Conservation (phyloP, 2,329 filamentous ascomycete species). For the Metarhizium album region DNA sequence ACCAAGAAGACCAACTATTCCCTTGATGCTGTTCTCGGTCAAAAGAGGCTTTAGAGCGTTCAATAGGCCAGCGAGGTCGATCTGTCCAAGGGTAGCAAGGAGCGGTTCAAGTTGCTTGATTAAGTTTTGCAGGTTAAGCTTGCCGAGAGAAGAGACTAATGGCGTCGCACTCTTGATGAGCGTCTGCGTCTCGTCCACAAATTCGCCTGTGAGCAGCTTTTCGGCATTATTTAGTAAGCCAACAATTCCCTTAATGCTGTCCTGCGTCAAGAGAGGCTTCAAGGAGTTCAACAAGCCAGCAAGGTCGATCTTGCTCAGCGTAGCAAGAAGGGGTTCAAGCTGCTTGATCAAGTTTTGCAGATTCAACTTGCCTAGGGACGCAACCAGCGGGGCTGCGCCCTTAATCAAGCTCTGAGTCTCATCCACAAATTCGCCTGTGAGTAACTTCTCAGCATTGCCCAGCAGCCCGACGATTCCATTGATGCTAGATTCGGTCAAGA, state of each 20-base stretch:
- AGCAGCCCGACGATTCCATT: conserved; percentile 22
- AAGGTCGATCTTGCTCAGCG: conserved; percentile 22
- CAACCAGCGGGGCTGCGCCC: conserved; percentile 21
- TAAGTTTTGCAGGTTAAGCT: conserved; percentile 16
- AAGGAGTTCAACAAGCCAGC: conserved; percentile 17
- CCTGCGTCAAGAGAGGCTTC: conserved; percentile 16
- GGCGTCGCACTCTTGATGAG: conserved; percentile 19
- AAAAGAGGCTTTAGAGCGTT: conserved; percentile 17
- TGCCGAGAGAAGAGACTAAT: conserved; percentile 10
- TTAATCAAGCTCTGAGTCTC: conserved; percentile 21
- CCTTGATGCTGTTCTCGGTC: conserved; percentile 17
- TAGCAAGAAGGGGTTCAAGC: conserved; percentile 20
- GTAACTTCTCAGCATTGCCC: conserved; percentile 19
- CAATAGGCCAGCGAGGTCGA: conserved; percentile 21
- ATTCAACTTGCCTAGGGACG: conserved; percentile 12
- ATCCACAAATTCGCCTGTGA: conserved; percentile 22
- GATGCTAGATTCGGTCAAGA: conserved; percentile 20
- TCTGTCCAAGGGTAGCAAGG: conserved; percentile 19
- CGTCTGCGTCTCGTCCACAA: conserved; percentile 17
- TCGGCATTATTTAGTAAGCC: conserved; percentile 20
- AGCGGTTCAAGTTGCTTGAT: conserved; percentile 19
- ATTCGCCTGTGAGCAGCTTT: conserved; percentile 16
- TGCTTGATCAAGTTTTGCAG: conserved; percentile 17
- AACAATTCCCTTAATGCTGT: conserved; percentile 21
- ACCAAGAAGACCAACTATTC: conserved; percentile 20